A percentile compares a stretch with the other conserved stretches of the same genome.
Conservation (phyloP, 1,284 basidiomycete species). For the Ceratobasidium sp. region DNA sequence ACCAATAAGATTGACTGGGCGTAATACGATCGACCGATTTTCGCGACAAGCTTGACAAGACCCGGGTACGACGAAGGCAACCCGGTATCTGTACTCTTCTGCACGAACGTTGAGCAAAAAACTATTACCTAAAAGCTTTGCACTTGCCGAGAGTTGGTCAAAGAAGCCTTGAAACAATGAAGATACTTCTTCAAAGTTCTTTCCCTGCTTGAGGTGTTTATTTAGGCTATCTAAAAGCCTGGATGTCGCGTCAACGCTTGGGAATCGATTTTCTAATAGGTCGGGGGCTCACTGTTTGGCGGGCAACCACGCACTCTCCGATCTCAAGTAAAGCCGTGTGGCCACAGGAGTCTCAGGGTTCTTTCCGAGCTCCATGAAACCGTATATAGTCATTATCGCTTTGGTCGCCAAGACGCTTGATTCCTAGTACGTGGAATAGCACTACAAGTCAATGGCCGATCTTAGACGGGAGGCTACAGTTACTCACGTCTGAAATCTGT, state of each 20-base stretch:
- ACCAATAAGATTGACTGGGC: slow-evolving; percentile 17
- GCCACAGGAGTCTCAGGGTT: neutral
- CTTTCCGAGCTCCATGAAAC: slow-evolving; percentile 1
- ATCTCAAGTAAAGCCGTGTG: slow-evolving; percentile 1
- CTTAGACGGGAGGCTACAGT: neutral
- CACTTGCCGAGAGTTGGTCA: neutral
- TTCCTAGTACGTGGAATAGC: neutral
- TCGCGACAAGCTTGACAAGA: neutral
- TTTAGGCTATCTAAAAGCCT: slow-evolving; percentile 1
- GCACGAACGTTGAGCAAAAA: neutral
- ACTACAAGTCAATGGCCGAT: too few relatives aligned
- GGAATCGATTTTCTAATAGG: neutral
- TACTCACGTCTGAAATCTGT: neutral
- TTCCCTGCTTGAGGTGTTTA: neutral
- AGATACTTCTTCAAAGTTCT: neutral
- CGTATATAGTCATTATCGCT: slow-evolving; percentile 22
- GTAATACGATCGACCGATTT: slow-evolving; percentile 8
- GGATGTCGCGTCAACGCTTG: neutral
- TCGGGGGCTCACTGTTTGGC: slow-evolving; percentile 5
- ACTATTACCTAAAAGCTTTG: neutral
- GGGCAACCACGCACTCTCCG: neutral
- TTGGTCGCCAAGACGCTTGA: slow-evolving; percentile 14
- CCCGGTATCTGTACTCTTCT: neutral
- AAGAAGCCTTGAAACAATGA: neutral
- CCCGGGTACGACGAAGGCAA: slow-evolving; percentile 6